Evolutionary conservation across 1,139 yeast species (phyloP).

Genomic region (Geotrichum fermentans): DNA sequence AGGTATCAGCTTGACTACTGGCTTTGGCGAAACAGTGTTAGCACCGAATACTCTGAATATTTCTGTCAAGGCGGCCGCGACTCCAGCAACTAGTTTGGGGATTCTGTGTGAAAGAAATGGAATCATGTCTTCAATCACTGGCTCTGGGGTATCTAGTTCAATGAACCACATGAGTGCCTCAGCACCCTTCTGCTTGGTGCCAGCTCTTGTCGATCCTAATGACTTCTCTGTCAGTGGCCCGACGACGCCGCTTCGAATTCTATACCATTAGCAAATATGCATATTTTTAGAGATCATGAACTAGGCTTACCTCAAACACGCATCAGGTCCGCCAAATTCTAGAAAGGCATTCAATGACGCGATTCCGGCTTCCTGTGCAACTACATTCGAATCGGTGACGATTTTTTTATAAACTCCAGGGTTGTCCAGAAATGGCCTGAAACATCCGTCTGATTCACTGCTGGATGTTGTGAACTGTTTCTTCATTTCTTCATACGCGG

Average conservation of each 20-base stretch:
- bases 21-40: constrained; percentile 55
- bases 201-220: constrained; percentile 66
- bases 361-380: constrained; percentile 84
- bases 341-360: constrained; percentile 52
- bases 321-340: constrained; percentile 52
- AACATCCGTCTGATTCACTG: constrained; percentile 52
- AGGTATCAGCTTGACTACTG: constrained; percentile 55
- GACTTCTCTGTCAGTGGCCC: constrained; percentile 74
- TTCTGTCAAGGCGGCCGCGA: constrained; percentile 51
- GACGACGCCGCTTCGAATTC: constrained; percentile 45
- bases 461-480: constrained; percentile 51
- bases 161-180: constrained; percentile 60
- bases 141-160: constrained; percentile 62
- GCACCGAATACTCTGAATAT: constrained; percentile 68
- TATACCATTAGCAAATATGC: constrained; percentile 14
- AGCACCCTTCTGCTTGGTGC: constrained; percentile 61
- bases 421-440: constrained; percentile 45
- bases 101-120: constrained; percentile 59
- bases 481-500: constrained; percentile 71
- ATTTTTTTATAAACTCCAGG: constrained; percentile 54
- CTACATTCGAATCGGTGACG: constrained; percentile 77
- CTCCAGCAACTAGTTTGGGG: constrained; percentile 77
- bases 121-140: constrained; percentile 61
- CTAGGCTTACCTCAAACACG: constrained; percentile 28
- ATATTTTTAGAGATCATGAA: not conserved